phyloP scores from a whole-genome alignment of 345 rosid genomes.

The Sisymbrium altissimum region DNA sequence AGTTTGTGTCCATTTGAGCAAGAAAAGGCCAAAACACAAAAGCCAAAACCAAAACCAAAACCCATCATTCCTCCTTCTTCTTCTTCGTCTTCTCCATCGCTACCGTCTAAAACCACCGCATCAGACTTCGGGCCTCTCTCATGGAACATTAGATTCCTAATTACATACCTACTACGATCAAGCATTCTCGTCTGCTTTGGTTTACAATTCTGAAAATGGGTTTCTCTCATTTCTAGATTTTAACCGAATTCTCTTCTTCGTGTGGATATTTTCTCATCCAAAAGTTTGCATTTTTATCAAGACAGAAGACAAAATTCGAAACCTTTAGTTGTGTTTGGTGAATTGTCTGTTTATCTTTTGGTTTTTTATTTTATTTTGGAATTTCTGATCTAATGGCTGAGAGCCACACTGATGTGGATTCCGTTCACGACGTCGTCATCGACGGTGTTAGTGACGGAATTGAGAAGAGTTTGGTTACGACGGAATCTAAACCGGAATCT shows the following conservation, averaged over 20 bases:
- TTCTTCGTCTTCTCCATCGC: conserved; percentile 19
- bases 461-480: conserved; percentile 10
- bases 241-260: not conserved
- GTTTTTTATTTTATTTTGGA: not conserved
- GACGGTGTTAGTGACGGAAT: not conserved
- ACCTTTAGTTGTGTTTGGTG: conserved; percentile 6
- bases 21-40: not conserved
- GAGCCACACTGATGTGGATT: conserved; percentile 3
- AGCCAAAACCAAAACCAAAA: conserved; percentile 17
- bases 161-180: not conserved
- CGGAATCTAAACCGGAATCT: conserved; percentile 38
- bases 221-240: not conserved
- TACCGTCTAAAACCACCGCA: conserved; percentile 13
- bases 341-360: not conserved
- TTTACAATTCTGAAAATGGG: conserved; percentile 7
- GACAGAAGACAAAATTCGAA: not conserved
- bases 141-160: too few relatives aligned
- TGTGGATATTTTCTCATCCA: not conserved
- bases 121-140: not conserved
- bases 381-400: conserved; percentile 34
- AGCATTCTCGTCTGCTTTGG: not conserved
- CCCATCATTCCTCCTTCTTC: conserved; percentile 27
- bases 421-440: conserved; percentile 4
- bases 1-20: conserved; percentile 20
- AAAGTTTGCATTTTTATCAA: not conserved